Percentiles rank a stretch among this genome's conserved stretches.
phyloP scores from a whole-genome alignment of 179 eudicot species.

The Silene noctiflora region DNA sequence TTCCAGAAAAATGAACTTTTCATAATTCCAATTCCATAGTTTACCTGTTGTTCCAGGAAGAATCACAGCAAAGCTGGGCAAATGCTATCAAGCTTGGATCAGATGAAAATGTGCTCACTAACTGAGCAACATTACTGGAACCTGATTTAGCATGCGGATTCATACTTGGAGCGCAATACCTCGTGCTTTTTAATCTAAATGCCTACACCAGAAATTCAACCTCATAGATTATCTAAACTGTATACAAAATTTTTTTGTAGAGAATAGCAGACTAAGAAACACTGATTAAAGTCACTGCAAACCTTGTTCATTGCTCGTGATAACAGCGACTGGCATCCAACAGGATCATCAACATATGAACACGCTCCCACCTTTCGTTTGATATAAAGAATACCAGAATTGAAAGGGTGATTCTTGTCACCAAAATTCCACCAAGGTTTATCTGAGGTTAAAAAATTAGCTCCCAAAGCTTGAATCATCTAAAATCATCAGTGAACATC shows the following conservation, averaged over 20 bases:
- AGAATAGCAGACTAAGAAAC: neutral
- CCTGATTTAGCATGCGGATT: slow-evolving; percentile 37
- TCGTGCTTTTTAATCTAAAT: slow-evolving; percentile 62
- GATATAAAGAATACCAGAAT: slow-evolving; percentile 80
- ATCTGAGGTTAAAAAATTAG: slow-evolving; percentile 41
- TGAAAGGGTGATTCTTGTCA: slow-evolving; percentile 76
- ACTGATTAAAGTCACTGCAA: neutral
- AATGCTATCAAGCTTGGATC: slow-evolving; percentile 95
- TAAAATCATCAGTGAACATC: slow-evolving; percentile 2
- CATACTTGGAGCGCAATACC: slow-evolving; percentile 31
- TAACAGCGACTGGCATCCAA: slow-evolving; percentile 81
- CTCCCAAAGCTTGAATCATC: slow-evolving; percentile 16
- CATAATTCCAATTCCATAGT: slow-evolving; percentile 16
- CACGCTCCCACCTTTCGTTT: slow-evolving; percentile 96
- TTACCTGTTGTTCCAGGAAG: slow-evolving; percentile 77
- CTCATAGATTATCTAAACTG: slow-evolving; percentile 6
- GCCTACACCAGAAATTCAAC: slow-evolving; percentile 42
- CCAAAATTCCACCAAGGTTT: slow-evolving; percentile 91
- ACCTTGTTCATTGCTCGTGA: slow-evolving; percentile 99
- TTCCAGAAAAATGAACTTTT: neutral
- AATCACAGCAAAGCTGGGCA: slow-evolving; percentile 82
- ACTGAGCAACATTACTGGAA: slow-evolving; percentile 66
- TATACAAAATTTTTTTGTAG: neutral
- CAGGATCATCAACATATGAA: slow-evolving; percentile 97
- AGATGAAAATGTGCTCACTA: slow-evolving; percentile 94